Evolutionary conservation across 2,329 filamentous ascomycete species (phyloP).

Genomic region (Alternaria ethzedia): DNA sequence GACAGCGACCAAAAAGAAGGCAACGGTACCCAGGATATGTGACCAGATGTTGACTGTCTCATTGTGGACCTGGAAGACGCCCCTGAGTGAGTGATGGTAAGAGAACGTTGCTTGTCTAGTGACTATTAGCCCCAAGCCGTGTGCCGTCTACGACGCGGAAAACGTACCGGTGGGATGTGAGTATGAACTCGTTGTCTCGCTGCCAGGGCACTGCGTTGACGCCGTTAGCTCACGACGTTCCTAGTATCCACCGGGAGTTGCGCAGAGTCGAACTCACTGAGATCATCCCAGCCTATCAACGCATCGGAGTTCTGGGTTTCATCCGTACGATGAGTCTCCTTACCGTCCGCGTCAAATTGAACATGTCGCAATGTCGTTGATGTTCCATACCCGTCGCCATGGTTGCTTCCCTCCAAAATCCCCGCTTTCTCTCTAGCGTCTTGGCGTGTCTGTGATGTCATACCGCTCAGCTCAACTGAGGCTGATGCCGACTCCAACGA

Average conservation of each 20-base stretch:
- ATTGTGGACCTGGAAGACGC: constrained; percentile 5
- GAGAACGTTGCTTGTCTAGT: constrained; percentile 1
- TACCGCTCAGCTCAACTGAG: not conserved
- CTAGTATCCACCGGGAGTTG: not conserved
- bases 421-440: constrained; percentile 6
- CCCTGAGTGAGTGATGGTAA: not conserved
- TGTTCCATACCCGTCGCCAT: not conserved
- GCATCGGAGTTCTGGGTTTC: not conserved
- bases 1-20: not conserved
- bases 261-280: not conserved
- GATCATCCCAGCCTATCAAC: constrained; percentile 9
- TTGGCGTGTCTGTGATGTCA: constrained; percentile 7
- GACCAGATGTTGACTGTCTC: constrained; percentile 15
- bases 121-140: not conserved
- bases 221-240: not conserved
- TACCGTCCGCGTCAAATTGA: not conserved
- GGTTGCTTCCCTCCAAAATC: not conserved
- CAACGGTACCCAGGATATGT: not conserved
- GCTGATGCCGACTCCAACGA: not conserved
- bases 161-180: constrained; percentile 1
- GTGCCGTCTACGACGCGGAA: not conserved
- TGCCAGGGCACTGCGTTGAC: constrained; percentile 6
- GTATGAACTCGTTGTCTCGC: constrained; percentile 13
- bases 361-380: not conserved
- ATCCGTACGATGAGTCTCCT: not conserved